Percentiles rank a stretch among this genome's conserved stretches.
Conservation (phyloP, 345 rosid species). For the Lumnitzera littorea region DNA sequence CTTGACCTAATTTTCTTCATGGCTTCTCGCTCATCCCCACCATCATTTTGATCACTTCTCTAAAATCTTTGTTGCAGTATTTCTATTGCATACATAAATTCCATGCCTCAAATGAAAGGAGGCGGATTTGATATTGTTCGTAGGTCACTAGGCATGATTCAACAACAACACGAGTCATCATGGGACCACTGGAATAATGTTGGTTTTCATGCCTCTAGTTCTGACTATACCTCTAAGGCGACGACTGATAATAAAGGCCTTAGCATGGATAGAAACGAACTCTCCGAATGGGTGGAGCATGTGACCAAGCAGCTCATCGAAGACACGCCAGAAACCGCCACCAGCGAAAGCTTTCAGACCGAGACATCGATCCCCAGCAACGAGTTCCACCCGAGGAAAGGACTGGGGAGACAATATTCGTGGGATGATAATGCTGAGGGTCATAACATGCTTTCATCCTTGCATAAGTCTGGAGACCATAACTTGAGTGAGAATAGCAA, state of each 20-base stretch:
- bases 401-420: not conserved
- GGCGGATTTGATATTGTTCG: too few species aligned
- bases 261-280: conserved; percentile 40
- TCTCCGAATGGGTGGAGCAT: conserved; percentile 63
- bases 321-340: conserved; percentile 31
- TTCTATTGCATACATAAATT: too few species aligned
- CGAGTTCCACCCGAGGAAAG: not conserved
- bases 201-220: too few species aligned
- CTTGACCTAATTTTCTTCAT: too few species aligned
- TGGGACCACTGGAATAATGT: too few species aligned
- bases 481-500: conserved; percentile 12
- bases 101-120: too few species aligned
- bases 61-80: too few species aligned
- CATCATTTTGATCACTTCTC: too few species aligned
- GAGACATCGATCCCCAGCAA: conserved; percentile 14
- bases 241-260: not conserved
- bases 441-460: conserved; percentile 16
- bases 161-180: too few species aligned
- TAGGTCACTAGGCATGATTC: too few species aligned
- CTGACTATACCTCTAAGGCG: too few species aligned
- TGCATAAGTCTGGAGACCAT: conserved; percentile 7
- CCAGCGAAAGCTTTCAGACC: conserved; percentile 16
- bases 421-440: not conserved
- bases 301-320: conserved; percentile 52
- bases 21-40: too few species aligned